These are phyloP conservation scores for Phycomyces blakesleeanus DNA, from an alignment of 192 early-diverging fungal genomes.

Conservation along the genomic window DNA sequence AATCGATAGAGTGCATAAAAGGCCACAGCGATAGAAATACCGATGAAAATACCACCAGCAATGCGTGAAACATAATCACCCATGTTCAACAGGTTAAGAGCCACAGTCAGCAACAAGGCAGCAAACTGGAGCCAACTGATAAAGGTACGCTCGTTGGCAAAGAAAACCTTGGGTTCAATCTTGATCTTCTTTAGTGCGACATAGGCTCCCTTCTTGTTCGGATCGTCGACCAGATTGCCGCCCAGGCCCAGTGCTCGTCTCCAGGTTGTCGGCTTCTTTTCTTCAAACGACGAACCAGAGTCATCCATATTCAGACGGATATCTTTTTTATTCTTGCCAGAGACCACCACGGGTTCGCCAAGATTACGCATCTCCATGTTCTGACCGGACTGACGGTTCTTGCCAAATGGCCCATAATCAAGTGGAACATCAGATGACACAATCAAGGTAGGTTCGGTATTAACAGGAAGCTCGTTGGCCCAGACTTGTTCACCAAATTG, in stretches of 20 bases:
- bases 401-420: constrained; percentile 7
- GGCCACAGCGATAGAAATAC: constrained; percentile 22
- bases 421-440: constrained; percentile 7
- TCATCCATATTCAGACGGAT: constrained; percentile 6
- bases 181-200: constrained; percentile 46
- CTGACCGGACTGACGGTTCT: not conserved
- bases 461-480: not conserved
- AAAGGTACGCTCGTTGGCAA: constrained; percentile 89
- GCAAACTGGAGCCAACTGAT: constrained; percentile 79
- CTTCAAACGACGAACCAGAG: not conserved
- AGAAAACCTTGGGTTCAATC: constrained; percentile 85
- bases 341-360: constrained; percentile 10
- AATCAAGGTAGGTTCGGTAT: constrained; percentile 4
- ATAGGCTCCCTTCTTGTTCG: constrained; percentile 5
- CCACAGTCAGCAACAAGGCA: constrained; percentile 66
- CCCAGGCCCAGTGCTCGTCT: not conserved
- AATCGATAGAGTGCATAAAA: constrained; percentile 30
- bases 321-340: not conserved
- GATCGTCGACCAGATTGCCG: not conserved
- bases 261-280: not conserved
- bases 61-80: constrained; percentile 52
- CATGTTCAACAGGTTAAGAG: constrained; percentile 73
- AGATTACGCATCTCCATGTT: constrained; percentile 7
- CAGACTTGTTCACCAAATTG: not conserved
- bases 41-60: constrained; percentile 53